Evolutionary conservation across 2,329 filamentous ascomycete genomes (phyloP).

Genomic region (Apiospora koreana): DNA sequence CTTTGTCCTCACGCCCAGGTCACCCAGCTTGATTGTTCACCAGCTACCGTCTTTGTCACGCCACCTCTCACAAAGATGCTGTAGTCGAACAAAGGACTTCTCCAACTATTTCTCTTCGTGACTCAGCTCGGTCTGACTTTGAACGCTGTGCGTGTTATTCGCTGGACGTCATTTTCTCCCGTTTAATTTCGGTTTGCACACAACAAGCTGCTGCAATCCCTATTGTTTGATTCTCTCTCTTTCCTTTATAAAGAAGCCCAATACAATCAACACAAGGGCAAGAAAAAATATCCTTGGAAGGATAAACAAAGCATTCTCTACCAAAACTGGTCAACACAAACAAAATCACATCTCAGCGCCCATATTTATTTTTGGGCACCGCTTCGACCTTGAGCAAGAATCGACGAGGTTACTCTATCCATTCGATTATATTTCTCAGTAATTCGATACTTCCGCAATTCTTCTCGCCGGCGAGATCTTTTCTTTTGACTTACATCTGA

Average conservation of each 20-base stretch:
- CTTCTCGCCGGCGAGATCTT: neutral
- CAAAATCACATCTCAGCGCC: neutral
- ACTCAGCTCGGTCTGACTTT: constrained; percentile 17
- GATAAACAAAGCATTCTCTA: constrained; percentile 3
- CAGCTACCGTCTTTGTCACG: neutral
- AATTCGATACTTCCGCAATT: neutral
- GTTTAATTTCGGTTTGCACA: constrained; percentile 16
- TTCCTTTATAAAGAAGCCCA: neutral
- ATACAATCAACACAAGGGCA: neutral
- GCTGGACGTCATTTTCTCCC: constrained; percentile 19
- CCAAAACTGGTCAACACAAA: neutral
- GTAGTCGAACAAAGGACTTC: neutral
- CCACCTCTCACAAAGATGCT: neutral
- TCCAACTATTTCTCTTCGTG: constrained; percentile 23
- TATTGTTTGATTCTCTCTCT: neutral
- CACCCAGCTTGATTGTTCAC: neutral
- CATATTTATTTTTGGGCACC: neutral
- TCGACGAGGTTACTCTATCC: neutral
- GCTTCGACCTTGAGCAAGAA: neutral
- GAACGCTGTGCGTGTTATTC: constrained; percentile 12
- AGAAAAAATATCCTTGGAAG: neutral
- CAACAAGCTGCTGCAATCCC: constrained; percentile 15
- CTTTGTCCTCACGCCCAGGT: neutral
- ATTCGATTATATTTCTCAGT: neutral
- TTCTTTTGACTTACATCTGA: neutral